Evolutionary conservation across 129 eudicot species (phyloP).

Genomic region (Glebionis coronaria): DNA sequence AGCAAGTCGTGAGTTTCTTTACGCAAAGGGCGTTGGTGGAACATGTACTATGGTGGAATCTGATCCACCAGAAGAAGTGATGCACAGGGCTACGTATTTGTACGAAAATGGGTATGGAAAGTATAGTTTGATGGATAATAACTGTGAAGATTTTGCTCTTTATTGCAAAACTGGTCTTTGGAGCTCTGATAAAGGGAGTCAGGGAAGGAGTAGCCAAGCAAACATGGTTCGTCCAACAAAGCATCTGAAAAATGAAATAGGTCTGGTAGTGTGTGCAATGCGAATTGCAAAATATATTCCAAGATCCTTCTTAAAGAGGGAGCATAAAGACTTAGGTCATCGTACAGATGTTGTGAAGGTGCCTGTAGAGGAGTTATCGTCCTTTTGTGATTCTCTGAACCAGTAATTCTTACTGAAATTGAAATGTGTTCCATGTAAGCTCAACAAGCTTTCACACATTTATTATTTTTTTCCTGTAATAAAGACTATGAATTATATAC

Average conservation of each 20-base stretch:
- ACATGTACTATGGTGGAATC: conserved; percentile 15
- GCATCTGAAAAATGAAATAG: not conserved
- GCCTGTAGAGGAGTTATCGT: not conserved
- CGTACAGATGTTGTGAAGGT: too few species aligned
- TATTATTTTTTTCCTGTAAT: too few species aligned
- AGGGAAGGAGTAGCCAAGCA: conserved; percentile 18
- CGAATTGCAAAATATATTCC: conserved; percentile 1
- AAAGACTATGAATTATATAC: too few species aligned
- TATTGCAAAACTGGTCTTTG: not conserved
- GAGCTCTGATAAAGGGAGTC: not conserved
- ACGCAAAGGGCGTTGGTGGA: conserved; percentile 1
- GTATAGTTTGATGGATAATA: not conserved
- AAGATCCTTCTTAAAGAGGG: not conserved
- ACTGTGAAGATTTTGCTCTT: conserved; percentile 15
- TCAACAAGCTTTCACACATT: too few species aligned
- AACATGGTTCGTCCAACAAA: not conserved
- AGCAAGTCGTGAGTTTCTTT: not conserved
- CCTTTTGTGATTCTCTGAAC: not conserved
- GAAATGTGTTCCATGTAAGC: too few species aligned
- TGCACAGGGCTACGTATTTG: conserved; percentile 2
- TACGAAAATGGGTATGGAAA: conserved; percentile 4
- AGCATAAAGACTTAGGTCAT: conserved; percentile 9
- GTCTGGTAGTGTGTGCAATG: not conserved
- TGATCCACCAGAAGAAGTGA: conserved; percentile 5
- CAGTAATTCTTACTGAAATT: not conserved